These are phyloP conservation scores for Microcos paniculata DNA, from an alignment of 345 rosid species.

Conservation along the genomic window DNA sequence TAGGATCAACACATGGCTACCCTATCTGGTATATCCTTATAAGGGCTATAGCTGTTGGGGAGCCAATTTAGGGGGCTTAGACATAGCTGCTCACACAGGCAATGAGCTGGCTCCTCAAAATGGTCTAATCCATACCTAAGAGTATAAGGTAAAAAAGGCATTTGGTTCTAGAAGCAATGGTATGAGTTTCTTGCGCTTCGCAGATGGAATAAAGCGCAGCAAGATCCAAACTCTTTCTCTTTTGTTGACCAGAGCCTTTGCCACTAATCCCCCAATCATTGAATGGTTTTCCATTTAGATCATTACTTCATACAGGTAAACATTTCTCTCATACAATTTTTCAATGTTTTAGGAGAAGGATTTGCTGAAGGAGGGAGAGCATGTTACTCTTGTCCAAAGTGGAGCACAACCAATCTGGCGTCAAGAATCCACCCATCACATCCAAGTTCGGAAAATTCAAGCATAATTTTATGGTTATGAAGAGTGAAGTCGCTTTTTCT, in stretches of 20 bases:
- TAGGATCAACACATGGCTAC: not conserved
- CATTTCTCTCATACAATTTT: constrained; percentile 2
- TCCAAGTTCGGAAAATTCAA: constrained; percentile 84
- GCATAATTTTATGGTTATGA: constrained; percentile 34
- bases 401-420: constrained; percentile 99
- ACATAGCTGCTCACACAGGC: not conserved
- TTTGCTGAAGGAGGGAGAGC: constrained; percentile 62
- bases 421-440: constrained; percentile 84
- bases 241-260: not conserved
- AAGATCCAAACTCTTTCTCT: not conserved
- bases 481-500: constrained; percentile 6
- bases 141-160: not conserved
- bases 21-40: not conserved
- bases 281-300: not conserved
- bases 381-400: constrained; percentile 88
- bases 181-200: not conserved
- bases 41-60: not conserved
- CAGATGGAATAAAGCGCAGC: not conserved
- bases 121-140: not conserved
- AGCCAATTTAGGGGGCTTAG: not conserved
- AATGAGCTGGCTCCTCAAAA: not conserved
- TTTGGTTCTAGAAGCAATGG: not conserved
- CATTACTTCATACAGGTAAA: constrained; percentile 3
- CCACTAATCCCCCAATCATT: not conserved
- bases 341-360: constrained; percentile 52